Evolutionary conservation across 2,329 filamentous ascomycete genomes (phyloP).

Genomic region (Aureobasidium sp.): DNA sequence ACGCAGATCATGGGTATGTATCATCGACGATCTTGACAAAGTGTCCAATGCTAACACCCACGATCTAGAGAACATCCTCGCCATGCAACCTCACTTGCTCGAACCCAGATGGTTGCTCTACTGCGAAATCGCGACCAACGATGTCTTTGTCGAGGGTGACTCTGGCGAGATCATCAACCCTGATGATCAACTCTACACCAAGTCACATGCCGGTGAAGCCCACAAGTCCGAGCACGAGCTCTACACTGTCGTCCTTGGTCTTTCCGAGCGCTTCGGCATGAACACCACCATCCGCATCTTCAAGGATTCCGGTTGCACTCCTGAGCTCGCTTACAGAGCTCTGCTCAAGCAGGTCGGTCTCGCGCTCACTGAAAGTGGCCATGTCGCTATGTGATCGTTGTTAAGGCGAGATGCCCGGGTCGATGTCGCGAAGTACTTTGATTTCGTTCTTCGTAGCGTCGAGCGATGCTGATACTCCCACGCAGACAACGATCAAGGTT

Average conservation of each 20-base stretch:
- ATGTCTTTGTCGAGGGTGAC: background rate
- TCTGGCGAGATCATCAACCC: background rate
- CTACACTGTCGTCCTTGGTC: background rate
- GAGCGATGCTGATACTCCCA: background rate
- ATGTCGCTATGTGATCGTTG: background rate
- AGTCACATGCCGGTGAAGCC: background rate
- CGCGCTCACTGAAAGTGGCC: background rate
- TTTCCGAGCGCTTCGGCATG: background rate
- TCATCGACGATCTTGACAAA: too few relatives aligned
- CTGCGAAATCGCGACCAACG: background rate
- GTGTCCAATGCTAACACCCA: background rate
- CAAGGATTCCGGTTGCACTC: background rate
- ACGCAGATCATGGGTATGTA: slow-evolving; percentile 1
- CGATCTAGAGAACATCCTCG: background rate
- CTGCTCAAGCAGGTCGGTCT: background rate
- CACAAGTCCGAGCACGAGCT: background rate
- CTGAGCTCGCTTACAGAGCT: background rate
- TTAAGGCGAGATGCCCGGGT: background rate
- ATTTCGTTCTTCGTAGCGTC: background rate
- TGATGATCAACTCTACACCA: background rate
- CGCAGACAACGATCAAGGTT: background rate
- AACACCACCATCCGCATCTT: background rate
- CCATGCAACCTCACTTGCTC: background rate
- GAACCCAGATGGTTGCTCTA: background rate
- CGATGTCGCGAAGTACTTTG: background rate